phyloP scores from a whole-genome alignment of 73 alveolate genomes.

The Paramecium primaurelia region DNA sequence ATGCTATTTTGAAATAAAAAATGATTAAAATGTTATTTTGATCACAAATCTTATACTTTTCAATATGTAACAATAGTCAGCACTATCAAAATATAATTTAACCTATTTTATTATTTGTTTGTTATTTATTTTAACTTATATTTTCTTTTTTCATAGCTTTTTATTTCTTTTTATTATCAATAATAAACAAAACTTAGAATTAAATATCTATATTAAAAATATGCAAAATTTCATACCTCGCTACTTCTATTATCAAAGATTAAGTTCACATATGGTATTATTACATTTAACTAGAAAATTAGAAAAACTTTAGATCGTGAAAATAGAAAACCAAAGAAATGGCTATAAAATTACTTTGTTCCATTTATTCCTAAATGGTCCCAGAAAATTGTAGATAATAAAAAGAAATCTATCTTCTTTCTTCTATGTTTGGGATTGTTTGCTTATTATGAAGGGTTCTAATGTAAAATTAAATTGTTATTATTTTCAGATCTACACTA shows the following conservation, averaged over 20 bases:
- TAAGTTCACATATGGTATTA: not conserved
- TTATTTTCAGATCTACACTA: not conserved
- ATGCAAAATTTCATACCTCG: not conserved
- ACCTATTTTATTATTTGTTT: no score
- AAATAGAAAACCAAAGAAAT: not conserved
- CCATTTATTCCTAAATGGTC: not conserved
- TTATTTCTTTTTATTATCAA: not conserved
- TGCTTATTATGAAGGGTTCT: not conserved
- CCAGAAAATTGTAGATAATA: not conserved
- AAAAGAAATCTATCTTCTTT: conserved; percentile 7
- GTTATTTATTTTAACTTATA: not conserved
- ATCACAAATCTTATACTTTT: no score
- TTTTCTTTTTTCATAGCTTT: not conserved
- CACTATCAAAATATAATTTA: not conserved
- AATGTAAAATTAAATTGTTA: not conserved
- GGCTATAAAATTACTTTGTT: not conserved
- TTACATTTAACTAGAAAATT: not conserved
- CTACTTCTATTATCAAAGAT: not conserved
- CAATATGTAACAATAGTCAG: no score
- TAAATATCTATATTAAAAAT: not conserved
- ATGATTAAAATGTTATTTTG: no score
- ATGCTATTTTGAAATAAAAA: no score
- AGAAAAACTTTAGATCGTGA: not conserved
- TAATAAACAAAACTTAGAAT: not conserved
- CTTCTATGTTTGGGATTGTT: not conserved